These are phyloP conservation scores for Pichia cephalocereana DNA, from an alignment of 805 yeast species.

Conservation along the genomic window DNA sequence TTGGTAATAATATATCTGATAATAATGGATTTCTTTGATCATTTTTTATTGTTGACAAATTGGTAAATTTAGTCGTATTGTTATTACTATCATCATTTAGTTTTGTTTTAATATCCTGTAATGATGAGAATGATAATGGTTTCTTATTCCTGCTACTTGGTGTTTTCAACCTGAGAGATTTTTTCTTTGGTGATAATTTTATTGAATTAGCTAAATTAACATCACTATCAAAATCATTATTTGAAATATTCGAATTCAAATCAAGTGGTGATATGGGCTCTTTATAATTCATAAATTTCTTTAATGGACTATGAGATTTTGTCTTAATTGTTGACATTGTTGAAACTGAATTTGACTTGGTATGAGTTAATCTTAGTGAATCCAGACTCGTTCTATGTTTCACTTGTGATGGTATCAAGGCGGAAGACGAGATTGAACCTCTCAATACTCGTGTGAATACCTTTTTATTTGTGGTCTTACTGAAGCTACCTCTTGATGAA, in stretches of 20 bases:
- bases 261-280: slow-evolving; percentile 4
- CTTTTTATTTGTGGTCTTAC: too few relatives aligned
- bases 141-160: neutral
- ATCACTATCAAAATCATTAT: slow-evolving; percentile 17
- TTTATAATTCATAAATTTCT: slow-evolving; percentile 18
- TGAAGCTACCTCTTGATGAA: too few relatives aligned
- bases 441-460: too few relatives aligned
- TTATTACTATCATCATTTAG: neutral
- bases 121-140: too few relatives aligned
- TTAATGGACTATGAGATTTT: slow-evolving; percentile 20
- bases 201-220: slow-evolving; percentile 20
- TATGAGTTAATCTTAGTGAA: neutral
- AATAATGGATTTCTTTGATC: too few relatives aligned
- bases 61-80: neutral
- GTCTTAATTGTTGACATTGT: slow-evolving; percentile 3
- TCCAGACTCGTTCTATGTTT: neutral
- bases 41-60: neutral
- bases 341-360: slow-evolving; percentile 6
- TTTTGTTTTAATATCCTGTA: too few relatives aligned
- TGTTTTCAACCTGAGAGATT: slow-evolving; percentile 3
- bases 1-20: neutral
- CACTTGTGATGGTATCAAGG: too few relatives aligned
- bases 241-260: neutral
- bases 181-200: slow-evolving; percentile 20
- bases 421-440: too few relatives aligned